These are phyloP conservation scores for Phytophthora litchii DNA, from an alignment of 352 stramenopile genomes.

Conservation along the genomic window DNA sequence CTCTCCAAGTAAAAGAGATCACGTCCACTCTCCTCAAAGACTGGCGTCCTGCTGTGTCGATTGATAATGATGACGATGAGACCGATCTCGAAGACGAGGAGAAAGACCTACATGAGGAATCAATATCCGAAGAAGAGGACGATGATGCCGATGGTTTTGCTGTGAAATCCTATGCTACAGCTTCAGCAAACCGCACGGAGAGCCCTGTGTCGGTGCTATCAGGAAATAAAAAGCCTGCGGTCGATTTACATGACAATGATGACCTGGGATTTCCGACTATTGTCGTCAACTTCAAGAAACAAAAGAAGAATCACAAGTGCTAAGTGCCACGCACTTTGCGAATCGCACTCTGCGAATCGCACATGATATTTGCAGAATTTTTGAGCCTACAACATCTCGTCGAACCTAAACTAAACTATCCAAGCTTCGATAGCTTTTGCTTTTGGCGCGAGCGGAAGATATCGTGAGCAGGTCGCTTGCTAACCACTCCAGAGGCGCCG, in stretches of 20 bases:
- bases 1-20: conserved; percentile 34
- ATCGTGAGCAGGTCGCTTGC: conserved; percentile 85
- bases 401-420: conserved; percentile 29
- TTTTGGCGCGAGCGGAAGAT: conserved; percentile 88
- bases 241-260: conserved; percentile 41
- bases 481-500: conserved; percentile 57
- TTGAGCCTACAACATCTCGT: conserved; percentile 7
- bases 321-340: no score
- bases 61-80: conserved; percentile 27
- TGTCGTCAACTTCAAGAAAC: conserved; percentile 50
- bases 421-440: conserved; percentile 84
- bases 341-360: no score
- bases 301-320: conserved; percentile 43
- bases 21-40: conserved; percentile 36
- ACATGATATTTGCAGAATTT: conserved; percentile 15
- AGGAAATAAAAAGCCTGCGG: conserved; percentile 17
- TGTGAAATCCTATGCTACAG: conserved; percentile 23
- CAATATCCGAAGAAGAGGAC: conserved; percentile 40
- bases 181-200: conserved; percentile 2
- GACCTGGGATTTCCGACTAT: conserved; percentile 43
- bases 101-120: conserved; percentile 39
- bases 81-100: conserved; percentile 50
- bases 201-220: background rate
- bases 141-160: conserved; percentile 28
- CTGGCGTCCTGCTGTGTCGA: conserved; percentile 34